Evolutionary conservation across 2,329 filamentous ascomycete genomes (phyloP).

Genomic region (Talaromyces sp.): DNA sequence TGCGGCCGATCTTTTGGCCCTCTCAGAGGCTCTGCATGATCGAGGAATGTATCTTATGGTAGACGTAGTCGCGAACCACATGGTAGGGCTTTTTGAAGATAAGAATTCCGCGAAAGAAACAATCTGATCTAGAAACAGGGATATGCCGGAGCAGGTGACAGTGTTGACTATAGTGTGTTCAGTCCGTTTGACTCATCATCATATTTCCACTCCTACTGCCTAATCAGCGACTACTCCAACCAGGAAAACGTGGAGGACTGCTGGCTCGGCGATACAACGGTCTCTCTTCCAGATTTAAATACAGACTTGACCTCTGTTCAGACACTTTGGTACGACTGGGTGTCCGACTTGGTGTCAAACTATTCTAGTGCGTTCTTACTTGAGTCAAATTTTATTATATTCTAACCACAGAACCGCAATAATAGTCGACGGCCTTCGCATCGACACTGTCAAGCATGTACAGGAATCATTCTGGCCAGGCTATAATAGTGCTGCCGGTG

Average conservation of each 20-base stretch:
- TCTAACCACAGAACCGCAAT: not conserved
- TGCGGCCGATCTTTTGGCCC: constrained; percentile 53
- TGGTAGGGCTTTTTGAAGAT: constrained; percentile 24
- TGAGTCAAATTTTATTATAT: not conserved
- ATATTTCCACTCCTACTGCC: constrained; percentile 60
- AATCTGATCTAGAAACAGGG: constrained; percentile 18
- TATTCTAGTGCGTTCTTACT: constrained; percentile 57
- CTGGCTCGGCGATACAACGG: constrained; percentile 51
- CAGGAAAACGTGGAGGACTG: constrained; percentile 45
- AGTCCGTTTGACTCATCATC: constrained; percentile 52
- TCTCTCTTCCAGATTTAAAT: constrained; percentile 58
- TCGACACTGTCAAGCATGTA: constrained; percentile 50
- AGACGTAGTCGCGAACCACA: constrained; percentile 57
- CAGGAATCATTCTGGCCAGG: constrained; percentile 42
- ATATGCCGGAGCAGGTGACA: constrained; percentile 42
- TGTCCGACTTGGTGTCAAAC: constrained; percentile 52
- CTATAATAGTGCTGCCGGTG: constrained; percentile 38
- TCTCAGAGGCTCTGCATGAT: constrained; percentile 54
- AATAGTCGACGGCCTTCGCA: constrained; percentile 47
- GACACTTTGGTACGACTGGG: constrained; percentile 53
- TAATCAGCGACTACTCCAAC: constrained; percentile 49
- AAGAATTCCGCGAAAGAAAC: not conserved
- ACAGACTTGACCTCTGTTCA: constrained; percentile 51
- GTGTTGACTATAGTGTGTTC: constrained; percentile 52
- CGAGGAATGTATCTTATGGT: constrained; percentile 60